Evolutionary conservation across 2,329 filamentous ascomycete genomes (phyloP).

Genomic region (Alternaria sp.): DNA sequence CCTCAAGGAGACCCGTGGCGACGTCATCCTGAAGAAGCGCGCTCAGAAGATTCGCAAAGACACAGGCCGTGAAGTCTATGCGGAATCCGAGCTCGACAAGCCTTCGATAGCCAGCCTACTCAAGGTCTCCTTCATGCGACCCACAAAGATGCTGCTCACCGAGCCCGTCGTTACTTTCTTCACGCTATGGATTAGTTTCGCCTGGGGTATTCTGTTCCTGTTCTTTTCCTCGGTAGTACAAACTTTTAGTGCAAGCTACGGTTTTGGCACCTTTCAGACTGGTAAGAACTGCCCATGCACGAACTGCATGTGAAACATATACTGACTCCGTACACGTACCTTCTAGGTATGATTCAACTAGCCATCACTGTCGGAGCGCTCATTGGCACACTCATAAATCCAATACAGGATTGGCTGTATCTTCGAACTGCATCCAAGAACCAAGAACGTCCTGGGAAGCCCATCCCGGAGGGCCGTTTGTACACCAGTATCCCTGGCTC

Average conservation of each 20-base stretch:
- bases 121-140: conserved; percentile 53
- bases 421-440: conserved; percentile 45
- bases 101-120: conserved; percentile 30
- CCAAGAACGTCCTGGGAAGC: conserved; percentile 48
- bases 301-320: too few species aligned
- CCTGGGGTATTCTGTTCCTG: conserved; percentile 55
- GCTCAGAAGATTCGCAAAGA: conserved; percentile 51
- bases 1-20: conserved; percentile 53
- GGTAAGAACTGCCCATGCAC: conserved; percentile 21
- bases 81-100: conserved; percentile 38
- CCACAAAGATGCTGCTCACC: conserved; percentile 52
- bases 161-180: conserved; percentile 56
- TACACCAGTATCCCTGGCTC: conserved; percentile 55
- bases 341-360: conserved; percentile 45
- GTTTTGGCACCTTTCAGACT: conserved; percentile 44
- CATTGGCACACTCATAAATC: conserved; percentile 53
- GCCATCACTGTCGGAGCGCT: conserved; percentile 54
- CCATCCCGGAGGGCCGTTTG: conserved; percentile 55
- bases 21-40: conserved; percentile 53
- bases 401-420: conserved; percentile 47
- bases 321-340: too few species aligned
- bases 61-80: conserved; percentile 44
- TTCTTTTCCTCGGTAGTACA: conserved; percentile 54
- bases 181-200: conserved; percentile 56
- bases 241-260: conserved; percentile 51